These are phyloP conservation scores for Onygena corvina DNA, from an alignment of 2,329 filamentous ascomycete species.

Conservation along the genomic window DNA sequence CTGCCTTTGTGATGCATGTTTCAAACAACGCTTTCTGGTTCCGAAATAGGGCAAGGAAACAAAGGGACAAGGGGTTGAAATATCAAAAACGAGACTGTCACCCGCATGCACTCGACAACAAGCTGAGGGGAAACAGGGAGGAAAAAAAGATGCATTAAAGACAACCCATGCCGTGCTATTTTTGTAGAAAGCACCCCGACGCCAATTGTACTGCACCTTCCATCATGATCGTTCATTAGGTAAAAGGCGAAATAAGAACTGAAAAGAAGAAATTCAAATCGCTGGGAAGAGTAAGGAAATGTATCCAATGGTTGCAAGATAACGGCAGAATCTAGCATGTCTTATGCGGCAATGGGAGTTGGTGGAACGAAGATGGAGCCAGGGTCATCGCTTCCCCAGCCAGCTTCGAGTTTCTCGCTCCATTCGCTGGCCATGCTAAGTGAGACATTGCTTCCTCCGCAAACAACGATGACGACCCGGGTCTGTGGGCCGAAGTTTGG, in stretches of 20 bases:
- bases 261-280: background rate
- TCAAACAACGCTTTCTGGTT: background rate
- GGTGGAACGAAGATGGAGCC: background rate
- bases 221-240: background rate
- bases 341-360: background rate
- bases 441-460: constrained; percentile 61
- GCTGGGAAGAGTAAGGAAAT: too few species aligned
- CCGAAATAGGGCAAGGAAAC: background rate
- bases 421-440: constrained; percentile 51
- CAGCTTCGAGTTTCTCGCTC: constrained; percentile 34
- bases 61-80: background rate
- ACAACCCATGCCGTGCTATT: background rate
- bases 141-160: background rate
- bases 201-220: background rate
- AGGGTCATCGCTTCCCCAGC: constrained; percentile 22
- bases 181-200: background rate
- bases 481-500: constrained; percentile 52
- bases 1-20: background rate
- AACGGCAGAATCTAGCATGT: background rate
- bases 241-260: background rate
- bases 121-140: background rate
- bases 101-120: background rate
- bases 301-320: too few species aligned
- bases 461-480: constrained; percentile 74
- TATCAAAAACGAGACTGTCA: background rate